These are phyloP conservation scores for Microbotryum scabiosae DNA, from an alignment of 1,284 basidiomycete genomes.

Conservation along the genomic window DNA sequence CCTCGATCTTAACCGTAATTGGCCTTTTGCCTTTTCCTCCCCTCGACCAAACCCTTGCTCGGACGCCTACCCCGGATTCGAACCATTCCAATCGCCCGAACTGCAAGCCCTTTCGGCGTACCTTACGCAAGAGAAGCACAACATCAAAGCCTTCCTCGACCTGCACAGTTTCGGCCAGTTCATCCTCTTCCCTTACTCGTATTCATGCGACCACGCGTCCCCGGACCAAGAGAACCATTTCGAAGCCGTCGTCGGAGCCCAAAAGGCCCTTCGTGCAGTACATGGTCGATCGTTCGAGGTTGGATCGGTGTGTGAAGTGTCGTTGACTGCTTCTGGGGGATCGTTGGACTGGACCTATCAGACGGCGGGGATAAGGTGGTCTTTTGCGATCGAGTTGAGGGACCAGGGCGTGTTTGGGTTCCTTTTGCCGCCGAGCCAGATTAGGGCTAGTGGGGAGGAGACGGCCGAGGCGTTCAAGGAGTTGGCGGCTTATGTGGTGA, in stretches of 20 bases:
- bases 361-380: constrained; percentile 52
- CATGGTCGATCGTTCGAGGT: constrained; percentile 46
- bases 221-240: constrained; percentile 72
- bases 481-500: constrained; percentile 57
- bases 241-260: constrained; percentile 65
- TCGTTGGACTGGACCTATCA: constrained; percentile 68
- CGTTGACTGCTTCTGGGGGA: constrained; percentile 56
- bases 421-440: constrained; percentile 60
- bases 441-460: constrained; percentile 70
- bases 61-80: constrained; percentile 37
- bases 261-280: constrained; percentile 51
- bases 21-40: constrained; percentile 43
- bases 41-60: constrained; percentile 23
- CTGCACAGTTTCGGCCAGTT: constrained; percentile 76
- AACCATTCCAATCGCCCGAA: constrained; percentile 61
- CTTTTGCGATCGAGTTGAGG: constrained; percentile 65
- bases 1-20: constrained; percentile 73
- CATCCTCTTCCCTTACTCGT: constrained; percentile 62
- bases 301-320: constrained; percentile 39
- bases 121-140: constrained; percentile 49
- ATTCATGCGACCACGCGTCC: constrained; percentile 57
- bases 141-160: constrained; percentile 60
- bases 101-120: constrained; percentile 65
- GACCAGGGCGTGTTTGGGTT: constrained; percentile 81
- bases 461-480: constrained; percentile 57